Conservation (phyloP, 257 asterid genomes). For the Solanum ahanhuiri region DNA sequence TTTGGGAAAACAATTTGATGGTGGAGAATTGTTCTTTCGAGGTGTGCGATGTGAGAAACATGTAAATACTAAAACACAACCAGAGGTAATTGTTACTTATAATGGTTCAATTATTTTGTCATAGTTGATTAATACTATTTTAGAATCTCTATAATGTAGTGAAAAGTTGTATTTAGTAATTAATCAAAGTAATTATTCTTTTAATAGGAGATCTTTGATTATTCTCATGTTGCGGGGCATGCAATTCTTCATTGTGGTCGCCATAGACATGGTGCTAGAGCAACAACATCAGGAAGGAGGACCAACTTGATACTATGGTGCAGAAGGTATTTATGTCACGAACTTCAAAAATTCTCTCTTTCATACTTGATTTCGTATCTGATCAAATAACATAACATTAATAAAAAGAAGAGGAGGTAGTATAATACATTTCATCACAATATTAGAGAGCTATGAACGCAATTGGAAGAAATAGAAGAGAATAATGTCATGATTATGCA, state of each 20-base stretch:
- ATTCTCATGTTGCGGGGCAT: conserved; percentile 63
- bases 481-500: not conserved
- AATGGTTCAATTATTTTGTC: not conserved
- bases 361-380: not conserved
- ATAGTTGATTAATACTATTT: not conserved
- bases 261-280: conserved; percentile 97
- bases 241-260: conserved; percentile 95
- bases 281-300: conserved; percentile 79
- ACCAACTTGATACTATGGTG: conserved; percentile 80
- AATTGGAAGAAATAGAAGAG: not conserved
- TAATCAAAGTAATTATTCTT: not conserved
- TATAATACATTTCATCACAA: not conserved
- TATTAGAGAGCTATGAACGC: not conserved
- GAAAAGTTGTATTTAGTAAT: too few relatives aligned
- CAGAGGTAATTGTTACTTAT: conserved; percentile 36
- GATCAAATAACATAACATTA: not conserved
- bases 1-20: conserved; percentile 77
- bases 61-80: conserved; percentile 73
- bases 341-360: not conserved
- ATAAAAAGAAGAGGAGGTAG: not conserved
- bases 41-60: conserved; percentile 91
- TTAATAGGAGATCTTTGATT: conserved; percentile 63
- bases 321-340: conserved; percentile 48
- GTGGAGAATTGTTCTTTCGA: conserved; percentile 88
- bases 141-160: not conserved